Conservation (phyloP, 352 stramenopile species). For the Aphanomyces cochlioides region DNA sequence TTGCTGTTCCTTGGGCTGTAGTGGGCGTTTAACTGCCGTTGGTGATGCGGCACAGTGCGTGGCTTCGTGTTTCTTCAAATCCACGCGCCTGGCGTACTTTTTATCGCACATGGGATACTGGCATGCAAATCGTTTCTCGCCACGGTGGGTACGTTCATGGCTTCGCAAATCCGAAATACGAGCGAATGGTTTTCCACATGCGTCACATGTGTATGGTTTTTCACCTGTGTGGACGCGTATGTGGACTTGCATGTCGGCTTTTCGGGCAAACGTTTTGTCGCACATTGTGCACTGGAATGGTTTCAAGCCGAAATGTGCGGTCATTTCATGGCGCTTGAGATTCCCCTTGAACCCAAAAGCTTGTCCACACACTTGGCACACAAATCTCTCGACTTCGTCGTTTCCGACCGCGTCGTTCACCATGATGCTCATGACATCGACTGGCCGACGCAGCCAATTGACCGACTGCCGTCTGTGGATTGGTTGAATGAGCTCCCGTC, state of each 20-base stretch:
- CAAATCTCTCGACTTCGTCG: slow-evolving; percentile 40
- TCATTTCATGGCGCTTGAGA: slow-evolving; percentile 49
- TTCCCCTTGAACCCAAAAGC: slow-evolving; percentile 68
- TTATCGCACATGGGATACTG: slow-evolving; percentile 46
- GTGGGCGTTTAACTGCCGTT: not conserved
- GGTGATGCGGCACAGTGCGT: slow-evolving; percentile 39
- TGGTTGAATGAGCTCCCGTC: not conserved
- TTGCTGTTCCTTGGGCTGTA: slow-evolving; percentile 4
- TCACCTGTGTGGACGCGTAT: slow-evolving; percentile 70
- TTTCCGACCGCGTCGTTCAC: not conserved
- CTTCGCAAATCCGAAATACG: slow-evolving; percentile 68
- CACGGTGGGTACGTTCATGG: slow-evolving; percentile 69
- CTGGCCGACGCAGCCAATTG: not conserved
- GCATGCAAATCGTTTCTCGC: slow-evolving; percentile 61
- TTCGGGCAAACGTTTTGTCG: slow-evolving; percentile 57
- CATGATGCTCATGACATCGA: slow-evolving; percentile 9
- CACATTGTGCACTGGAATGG: slow-evolving; percentile 65
- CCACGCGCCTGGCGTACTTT: slow-evolving; percentile 56
- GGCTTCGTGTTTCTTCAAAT: slow-evolving; percentile 69
- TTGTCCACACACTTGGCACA: slow-evolving; percentile 49
- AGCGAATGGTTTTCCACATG: slow-evolving; percentile 60
- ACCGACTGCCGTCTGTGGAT: not conserved
- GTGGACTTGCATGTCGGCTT: slow-evolving; percentile 74
- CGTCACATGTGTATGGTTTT: slow-evolving; percentile 63
- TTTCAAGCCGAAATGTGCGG: slow-evolving; percentile 55